phyloP scores from a whole-genome alignment of 441 rosid genomes.

The Manihot esculenta region DNA sequence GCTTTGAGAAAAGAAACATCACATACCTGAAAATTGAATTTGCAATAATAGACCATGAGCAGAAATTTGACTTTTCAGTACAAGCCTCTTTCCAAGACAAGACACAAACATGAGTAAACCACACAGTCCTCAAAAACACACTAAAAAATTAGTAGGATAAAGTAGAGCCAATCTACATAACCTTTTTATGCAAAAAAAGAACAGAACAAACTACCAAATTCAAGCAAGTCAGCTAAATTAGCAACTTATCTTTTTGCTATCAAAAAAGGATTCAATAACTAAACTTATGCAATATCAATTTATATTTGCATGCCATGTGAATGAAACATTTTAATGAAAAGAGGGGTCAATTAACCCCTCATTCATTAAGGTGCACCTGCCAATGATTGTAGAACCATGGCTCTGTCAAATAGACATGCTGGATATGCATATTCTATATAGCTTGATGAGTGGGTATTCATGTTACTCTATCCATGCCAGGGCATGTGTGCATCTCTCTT shows the following conservation, averaged over 20 bases:
- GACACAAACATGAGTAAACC: slow-evolving; percentile 1
- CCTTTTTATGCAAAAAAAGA: no score
- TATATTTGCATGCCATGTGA: no score
- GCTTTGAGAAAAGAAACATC: slow-evolving; percentile 93
- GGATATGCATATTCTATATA: slow-evolving; percentile 22
- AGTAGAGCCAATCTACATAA: no score
- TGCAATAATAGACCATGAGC: slow-evolving; percentile 11
- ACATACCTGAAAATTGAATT: slow-evolving; percentile 70
- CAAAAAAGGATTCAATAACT: no score
- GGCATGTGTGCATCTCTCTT: background rate
- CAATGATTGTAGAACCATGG: background rate
- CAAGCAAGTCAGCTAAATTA: no score
- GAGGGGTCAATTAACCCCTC: no score
- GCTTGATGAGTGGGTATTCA: slow-evolving; percentile 1
- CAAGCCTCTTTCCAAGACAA: slow-evolving; percentile 6
- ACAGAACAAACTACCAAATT: no score
- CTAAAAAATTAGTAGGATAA: no score
- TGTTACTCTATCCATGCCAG: background rate
- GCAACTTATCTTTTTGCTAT: no score
- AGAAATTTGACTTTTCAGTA: slow-evolving; percentile 8
- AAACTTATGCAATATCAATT: no score
- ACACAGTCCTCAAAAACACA: background rate
- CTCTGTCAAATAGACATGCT: background rate
- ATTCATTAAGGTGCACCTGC: no score
- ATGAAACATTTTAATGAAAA: no score